Evolutionary conservation across 2,329 filamentous ascomycete genomes (phyloP), one percentile per base, ranked within the genome.

Genomic region (Dryadomyces quercus-mongolicae): DNA sequence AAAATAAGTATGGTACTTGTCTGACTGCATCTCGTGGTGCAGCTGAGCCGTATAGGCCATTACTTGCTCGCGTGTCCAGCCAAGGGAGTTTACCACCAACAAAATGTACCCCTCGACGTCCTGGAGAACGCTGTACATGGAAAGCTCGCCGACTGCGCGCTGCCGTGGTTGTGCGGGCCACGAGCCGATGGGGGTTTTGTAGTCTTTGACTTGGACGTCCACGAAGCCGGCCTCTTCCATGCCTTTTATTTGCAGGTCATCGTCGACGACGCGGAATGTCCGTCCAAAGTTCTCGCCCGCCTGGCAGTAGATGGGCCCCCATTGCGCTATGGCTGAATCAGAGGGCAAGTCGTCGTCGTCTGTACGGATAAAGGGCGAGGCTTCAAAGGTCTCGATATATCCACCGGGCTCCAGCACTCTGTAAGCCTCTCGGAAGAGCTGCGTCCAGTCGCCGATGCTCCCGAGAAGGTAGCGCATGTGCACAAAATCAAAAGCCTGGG

Each of bases 391-490:
- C 57, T 66, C 63, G 20, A 65, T 18, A 52, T 56, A 64, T 15
- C 73, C 78, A n/a, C 78, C 79, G 0, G 79, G 77, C 58, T 74
- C 74, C 44, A 77, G 66, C 54, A 76, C 71, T 50, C 68, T 68
- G 61, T 67, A 76, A 3, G 74, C 64, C 54, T 74, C 74, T 50
- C 67, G 66, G 56, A 80, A 70, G 12, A 81, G 61, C 36, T 71
- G 68, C 40, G 70, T 69, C 62, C 77, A 81, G 56, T 79, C 77
- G 4, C 68, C 63, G 56, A 81, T 72, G 55, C 71, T 71, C 42
- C 80, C 79, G 2, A 72, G 65, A 58, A 82, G 67, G 57, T 76
- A 69, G 50, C 75, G 73, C 7, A 75, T 74, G 62, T 82, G 80
- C 56, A 84, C 74, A 60, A 74, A 81, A 65, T 84, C 80, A 60